Percentiles rank a stretch among this genome's conserved stretches.
Evolutionary conservation across 2,329 filamentous ascomycete genomes (phyloP).

Genomic region (Alternaria ventricosa): DNA sequence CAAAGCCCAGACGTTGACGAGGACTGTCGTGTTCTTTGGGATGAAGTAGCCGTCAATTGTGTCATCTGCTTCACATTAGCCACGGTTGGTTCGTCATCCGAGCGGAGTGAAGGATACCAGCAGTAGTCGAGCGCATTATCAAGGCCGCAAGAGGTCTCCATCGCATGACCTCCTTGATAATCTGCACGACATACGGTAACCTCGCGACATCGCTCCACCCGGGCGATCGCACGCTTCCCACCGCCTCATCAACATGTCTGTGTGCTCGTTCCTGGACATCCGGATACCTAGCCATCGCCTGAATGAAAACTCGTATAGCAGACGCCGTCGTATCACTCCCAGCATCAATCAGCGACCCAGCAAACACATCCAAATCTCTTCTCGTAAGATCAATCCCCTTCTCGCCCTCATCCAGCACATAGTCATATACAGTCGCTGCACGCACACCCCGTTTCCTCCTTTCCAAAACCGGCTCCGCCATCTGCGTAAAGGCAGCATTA

Average conservation of each 20-base stretch:
- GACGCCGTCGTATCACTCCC: slow-evolving; percentile 40
- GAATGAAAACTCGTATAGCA: slow-evolving; percentile 7
- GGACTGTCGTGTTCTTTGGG: slow-evolving; percentile 36
- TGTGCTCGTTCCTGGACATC: slow-evolving; percentile 37
- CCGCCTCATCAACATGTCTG: slow-evolving; percentile 37
- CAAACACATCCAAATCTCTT: slow-evolving; percentile 47
- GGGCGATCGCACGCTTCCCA: slow-evolving; percentile 18
- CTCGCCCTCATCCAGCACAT: slow-evolving; percentile 11
- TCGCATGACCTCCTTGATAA: slow-evolving; percentile 41
- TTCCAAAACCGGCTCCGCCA: background rate
- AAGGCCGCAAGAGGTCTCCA: slow-evolving; percentile 37
- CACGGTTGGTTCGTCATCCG: background rate
- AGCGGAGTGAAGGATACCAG: background rate
- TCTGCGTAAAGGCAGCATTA: slow-evolving; percentile 9
- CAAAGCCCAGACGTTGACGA: slow-evolving; percentile 38
- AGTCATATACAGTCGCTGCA: slow-evolving; percentile 28
- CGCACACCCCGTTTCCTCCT: slow-evolving; percentile 10
- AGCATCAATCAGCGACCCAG: slow-evolving; percentile 29
- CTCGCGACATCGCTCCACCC: slow-evolving; percentile 19
- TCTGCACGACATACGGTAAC: slow-evolving; percentile 35
- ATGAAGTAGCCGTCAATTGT: slow-evolving; percentile 47
- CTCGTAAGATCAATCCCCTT: slow-evolving; percentile 3
- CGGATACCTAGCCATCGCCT: slow-evolving; percentile 8
- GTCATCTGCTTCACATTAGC: slow-evolving; percentile 47
- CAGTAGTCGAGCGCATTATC: background rate